Base-by-base conservation (phyloP, 2,329 filamentous ascomycete genomes). In the Bretziella fagacearum region DNA sequence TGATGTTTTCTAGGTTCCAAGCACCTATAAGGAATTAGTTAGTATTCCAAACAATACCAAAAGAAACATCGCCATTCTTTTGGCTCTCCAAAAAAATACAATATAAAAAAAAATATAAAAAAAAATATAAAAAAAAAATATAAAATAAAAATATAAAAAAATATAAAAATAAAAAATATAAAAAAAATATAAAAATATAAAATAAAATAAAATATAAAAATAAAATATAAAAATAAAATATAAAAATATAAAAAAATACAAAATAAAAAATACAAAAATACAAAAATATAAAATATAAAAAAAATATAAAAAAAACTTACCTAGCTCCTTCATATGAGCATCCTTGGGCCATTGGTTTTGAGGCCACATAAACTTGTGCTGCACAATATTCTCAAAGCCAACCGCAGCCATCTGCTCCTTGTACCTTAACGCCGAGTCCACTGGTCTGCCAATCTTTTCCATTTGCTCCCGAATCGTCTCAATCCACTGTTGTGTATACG, bases 271-370 rank as follows among this genome's bases (percentile, higher is more conserved):
- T n/a, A n/a, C n/a, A n/a, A n/a, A n/a, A n/a, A n/a, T n/a, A n/a
- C n/a, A n/a, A n/a, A n/a, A n/a, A n/a, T 29, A 6, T 11, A 32
- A 7, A 11, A 6, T n/a, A 27, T 10, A 20, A 7, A 25, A 15
- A 5, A 6, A 6, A 3, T 22, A 10, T 10, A 22, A 13, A 13
- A 10, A 6, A 42, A 32, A 42, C 54, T 18, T 53, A 61, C 70
- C 71, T 1, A 73, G 55, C 43, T 73, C 65, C 54, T 74, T 76
- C 43, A 68, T 62, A 22, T 65, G 64, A 4, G 62, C 60, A 33
- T 72, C 66, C 37, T 65, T 66, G 0, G 70, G 66, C 71, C 72
- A 76, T 8, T 61, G 56, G 53, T 68, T 70, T 27, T 62, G 62
- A 0, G 71, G 71, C 59, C 70, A 66, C 55, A 66, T 69, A 53